phyloP scores from a whole-genome alignment of 2,329 filamentous ascomycete genomes.

The Sarocladiaceae sp. region DNA sequence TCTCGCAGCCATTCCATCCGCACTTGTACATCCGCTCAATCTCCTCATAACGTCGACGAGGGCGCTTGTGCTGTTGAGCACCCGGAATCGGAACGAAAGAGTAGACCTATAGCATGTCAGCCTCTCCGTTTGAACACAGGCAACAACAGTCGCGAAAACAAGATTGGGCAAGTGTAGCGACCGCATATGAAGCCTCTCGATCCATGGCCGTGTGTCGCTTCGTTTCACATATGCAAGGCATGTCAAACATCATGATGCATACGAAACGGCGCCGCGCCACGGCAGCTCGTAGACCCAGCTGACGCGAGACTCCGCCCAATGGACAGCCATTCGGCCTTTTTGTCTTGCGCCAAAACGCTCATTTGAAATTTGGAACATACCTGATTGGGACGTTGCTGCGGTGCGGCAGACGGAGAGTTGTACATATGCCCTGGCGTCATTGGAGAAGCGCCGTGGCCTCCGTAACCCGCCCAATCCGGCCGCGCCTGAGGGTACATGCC shows the following conservation, averaged over 20 bases:
- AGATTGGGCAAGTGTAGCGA: too few relatives aligned
- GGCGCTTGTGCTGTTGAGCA: conserved; percentile 94
- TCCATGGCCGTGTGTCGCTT: too few relatives aligned
- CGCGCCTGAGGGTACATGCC: conserved; percentile 63
- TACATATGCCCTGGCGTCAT: conserved; percentile 49
- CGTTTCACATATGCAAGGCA: too few relatives aligned
- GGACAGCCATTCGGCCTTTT: too few relatives aligned
- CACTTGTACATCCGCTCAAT: conserved; percentile 99
- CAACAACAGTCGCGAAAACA: too few relatives aligned
- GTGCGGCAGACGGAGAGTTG: conserved; percentile 47
- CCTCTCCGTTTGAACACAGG: too few relatives aligned
- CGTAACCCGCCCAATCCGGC: conserved; percentile 69
- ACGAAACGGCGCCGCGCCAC: too few relatives aligned
- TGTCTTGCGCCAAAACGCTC: too few relatives aligned
- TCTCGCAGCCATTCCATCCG: conserved; percentile 96
- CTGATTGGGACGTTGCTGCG: conserved; percentile 51
- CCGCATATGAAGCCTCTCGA: too few relatives aligned
- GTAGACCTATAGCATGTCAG: conserved; percentile 64
- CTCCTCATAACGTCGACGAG: conserved; percentile 88
- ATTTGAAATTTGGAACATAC: conserved; percentile 37
- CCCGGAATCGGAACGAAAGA: conserved; percentile 97
- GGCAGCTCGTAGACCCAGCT: too few relatives aligned
- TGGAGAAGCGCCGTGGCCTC: conserved; percentile 43
- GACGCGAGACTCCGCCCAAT: too few relatives aligned
- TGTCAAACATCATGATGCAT: too few relatives aligned